phyloP scores from a whole-genome alignment of 805 yeast species.

The Wickerhamiella qilinensis region DNA sequence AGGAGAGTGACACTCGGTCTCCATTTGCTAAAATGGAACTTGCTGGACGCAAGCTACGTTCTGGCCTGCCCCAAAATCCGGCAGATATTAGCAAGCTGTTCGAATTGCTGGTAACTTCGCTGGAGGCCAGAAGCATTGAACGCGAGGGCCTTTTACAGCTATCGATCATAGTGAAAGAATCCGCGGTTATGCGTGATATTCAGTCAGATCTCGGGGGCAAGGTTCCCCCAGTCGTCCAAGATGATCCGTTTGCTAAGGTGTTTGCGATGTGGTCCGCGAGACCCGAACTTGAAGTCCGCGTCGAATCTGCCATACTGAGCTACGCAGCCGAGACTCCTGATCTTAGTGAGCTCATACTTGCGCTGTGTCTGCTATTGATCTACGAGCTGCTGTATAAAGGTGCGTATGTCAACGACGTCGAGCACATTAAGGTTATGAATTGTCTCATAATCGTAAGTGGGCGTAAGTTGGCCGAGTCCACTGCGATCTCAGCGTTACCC shows the following conservation, averaged over 20 bases:
- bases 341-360: conserved; percentile 8
- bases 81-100: conserved; percentile 6
- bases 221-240: background rate
- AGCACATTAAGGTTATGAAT: conserved; percentile 7
- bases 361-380: conserved; percentile 12
- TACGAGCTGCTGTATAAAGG: conserved; percentile 9
- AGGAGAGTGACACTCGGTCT: background rate
- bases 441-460: background rate
- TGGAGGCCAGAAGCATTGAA: conserved; percentile 10
- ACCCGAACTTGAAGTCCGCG: conserved; percentile 3
- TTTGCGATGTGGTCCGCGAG: background rate
- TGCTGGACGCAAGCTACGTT: background rate
- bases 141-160: conserved; percentile 14
- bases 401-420: conserved; percentile 6
- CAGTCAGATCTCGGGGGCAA: background rate
- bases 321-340: background rate
- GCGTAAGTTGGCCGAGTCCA: background rate
- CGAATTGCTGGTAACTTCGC: conserved; percentile 8
- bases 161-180: background rate
- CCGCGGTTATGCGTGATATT: background rate
- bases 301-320: background rate
- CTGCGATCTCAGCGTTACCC: conserved; percentile 7
- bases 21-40: background rate
- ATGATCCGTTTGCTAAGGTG: background rate
- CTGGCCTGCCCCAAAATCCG: conserved; percentile 1